These are phyloP conservation scores for Allomyces macrogynus DNA, from an alignment of 192 early-diverging fungal genomes.

Conservation along the genomic window DNA sequence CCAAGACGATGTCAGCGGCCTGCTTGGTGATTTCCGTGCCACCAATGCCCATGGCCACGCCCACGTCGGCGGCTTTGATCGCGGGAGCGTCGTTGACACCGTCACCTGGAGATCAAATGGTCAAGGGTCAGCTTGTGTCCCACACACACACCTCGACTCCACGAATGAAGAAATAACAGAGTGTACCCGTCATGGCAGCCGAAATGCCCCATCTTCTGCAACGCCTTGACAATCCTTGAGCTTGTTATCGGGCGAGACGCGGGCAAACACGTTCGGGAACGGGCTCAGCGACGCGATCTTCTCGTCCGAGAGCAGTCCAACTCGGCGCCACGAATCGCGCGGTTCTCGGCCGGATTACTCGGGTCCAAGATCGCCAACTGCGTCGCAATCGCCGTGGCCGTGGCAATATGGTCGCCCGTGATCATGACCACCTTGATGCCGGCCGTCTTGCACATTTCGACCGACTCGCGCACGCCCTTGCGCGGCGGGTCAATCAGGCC, in stretches of 20 bases:
- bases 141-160: no score
- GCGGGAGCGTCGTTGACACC: constrained; percentile 66
- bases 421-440: constrained; percentile 92
- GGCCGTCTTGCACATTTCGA: constrained; percentile 60
- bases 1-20: constrained; percentile 87
- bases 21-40: constrained; percentile 98
- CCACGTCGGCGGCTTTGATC: constrained; percentile 87
- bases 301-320: constrained; percentile 81
- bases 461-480: constrained; percentile 38
- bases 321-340: constrained; percentile 73
- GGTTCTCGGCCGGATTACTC: constrained; percentile 18
- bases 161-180: no score
- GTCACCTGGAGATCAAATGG: not conserved
- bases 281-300: constrained; percentile 54
- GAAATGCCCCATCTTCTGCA: constrained; percentile 54
- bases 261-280: constrained; percentile 92
- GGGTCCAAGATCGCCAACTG: constrained; percentile 68
- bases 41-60: constrained; percentile 89
- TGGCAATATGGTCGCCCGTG: constrained; percentile 82
- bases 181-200: constrained; percentile 69
- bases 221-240: constrained; percentile 78
- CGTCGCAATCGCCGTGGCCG: constrained; percentile 75
- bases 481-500: constrained; percentile 87
- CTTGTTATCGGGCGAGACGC: constrained; percentile 91
- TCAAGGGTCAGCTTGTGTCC: no score